Percentiles rank a stretch among this genome's conserved stretches.
phyloP scores from a whole-genome alignment of 306 rosid species.

The Pyrus betulifolia region DNA sequence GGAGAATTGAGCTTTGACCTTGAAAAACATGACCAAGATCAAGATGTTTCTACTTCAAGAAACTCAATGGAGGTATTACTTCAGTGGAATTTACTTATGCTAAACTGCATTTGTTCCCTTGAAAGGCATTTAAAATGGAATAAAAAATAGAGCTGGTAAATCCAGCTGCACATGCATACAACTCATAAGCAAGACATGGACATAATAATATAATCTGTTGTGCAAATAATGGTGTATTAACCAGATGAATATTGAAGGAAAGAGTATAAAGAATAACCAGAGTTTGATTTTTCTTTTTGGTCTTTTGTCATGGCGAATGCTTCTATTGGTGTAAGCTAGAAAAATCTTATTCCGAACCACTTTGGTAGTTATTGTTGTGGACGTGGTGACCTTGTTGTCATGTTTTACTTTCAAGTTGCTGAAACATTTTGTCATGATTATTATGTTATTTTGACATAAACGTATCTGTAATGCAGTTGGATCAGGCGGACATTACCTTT shows the following conservation, averaged over 20 bases:
- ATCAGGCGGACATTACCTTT: slow-evolving; percentile 52
- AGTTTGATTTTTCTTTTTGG: not conserved
- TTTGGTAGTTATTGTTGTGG: slow-evolving; percentile 3
- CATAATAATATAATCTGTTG: not conserved
- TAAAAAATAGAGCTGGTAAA: not conserved
- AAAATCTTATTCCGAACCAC: slow-evolving; percentile 8
- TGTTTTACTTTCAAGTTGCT: slow-evolving; percentile 3
- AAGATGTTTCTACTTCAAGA: slow-evolving; percentile 45
- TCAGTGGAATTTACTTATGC: not conserved
- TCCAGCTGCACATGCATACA: not conserved
- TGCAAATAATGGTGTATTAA: not conserved
- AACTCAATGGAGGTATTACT: slow-evolving; percentile 59
- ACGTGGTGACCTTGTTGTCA: not conserved
- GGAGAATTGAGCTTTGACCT: slow-evolving; percentile 89
- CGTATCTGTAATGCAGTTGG: slow-evolving; percentile 37
- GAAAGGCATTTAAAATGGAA: slow-evolving; percentile 5
- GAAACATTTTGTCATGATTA: not conserved
- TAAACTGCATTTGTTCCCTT: not conserved
- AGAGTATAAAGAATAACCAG: not conserved
- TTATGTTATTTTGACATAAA: not conserved
- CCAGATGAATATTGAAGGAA: not conserved
- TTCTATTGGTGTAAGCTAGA: slow-evolving; percentile 1
- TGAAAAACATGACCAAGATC: slow-evolving; percentile 52
- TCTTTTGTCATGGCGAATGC: slow-evolving; percentile 2
- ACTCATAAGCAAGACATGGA: not conserved